Evolutionary conservation across 2,329 filamentous ascomycete genomes (phyloP).

Genomic region (Talaromyces sp.): DNA sequence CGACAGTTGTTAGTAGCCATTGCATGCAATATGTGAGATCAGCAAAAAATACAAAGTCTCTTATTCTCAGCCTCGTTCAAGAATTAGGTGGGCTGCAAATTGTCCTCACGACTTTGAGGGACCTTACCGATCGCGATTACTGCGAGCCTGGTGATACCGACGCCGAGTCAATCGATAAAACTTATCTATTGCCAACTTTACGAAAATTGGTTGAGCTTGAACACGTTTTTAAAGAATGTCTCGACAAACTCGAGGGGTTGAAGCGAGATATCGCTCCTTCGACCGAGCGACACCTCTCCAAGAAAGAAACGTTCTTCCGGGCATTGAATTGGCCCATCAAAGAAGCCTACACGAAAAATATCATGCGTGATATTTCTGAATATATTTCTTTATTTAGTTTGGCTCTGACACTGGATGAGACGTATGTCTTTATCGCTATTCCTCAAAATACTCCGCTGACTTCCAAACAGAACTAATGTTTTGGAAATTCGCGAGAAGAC

Average conservation of each 20-base stretch:
- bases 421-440: neutral
- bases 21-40: conserved; percentile 10
- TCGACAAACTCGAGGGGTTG: neutral
- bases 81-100: conserved; percentile 9
- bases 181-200: conserved; percentile 4
- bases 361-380: conserved; percentile 6
- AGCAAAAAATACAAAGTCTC: conserved; percentile 1
- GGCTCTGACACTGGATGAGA: conserved; percentile 3
- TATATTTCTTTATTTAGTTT: conserved; percentile 6
- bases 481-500: conserved; percentile 8
- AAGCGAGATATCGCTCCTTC: conserved; percentile 3
- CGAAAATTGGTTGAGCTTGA: conserved; percentile 2
- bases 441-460: neutral
- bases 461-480: neutral
- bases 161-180: neutral
- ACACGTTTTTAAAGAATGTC: conserved; percentile 7
- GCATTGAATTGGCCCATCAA: conserved; percentile 8
- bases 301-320: neutral
- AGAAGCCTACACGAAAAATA: conserved; percentile 1
- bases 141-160: neutral
- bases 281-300: neutral
- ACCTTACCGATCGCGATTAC: conserved; percentile 3
- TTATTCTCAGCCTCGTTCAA: conserved; percentile 4
- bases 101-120: conserved; percentile 1
- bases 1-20: conserved; percentile 2